phyloP scores from a whole-genome alignment of 2,329 filamentous ascomycete genomes.

The Claviceps africana region DNA sequence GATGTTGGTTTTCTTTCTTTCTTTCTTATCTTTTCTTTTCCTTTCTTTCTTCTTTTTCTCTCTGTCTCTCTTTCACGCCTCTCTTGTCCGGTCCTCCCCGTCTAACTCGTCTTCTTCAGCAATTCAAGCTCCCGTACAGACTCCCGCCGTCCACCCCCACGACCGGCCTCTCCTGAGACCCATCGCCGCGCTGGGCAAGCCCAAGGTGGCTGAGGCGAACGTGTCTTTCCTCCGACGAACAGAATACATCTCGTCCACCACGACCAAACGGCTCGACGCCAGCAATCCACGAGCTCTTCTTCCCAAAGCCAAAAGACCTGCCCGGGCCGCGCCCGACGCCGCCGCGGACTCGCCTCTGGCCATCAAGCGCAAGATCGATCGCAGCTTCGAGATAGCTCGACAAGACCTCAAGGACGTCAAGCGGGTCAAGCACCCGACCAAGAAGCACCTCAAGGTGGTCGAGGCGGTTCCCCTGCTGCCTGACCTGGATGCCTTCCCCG shows the following conservation, averaged over 20 bases:
- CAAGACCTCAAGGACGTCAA: constrained; percentile 38
- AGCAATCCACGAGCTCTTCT: constrained; percentile 27
- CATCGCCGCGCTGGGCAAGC: constrained; percentile 72
- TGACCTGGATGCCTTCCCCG: constrained; percentile 54
- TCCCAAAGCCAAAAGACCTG: constrained; percentile 18
- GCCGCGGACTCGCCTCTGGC: constrained; percentile 49
- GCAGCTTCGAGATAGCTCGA: constrained; percentile 42
- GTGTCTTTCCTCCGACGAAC: constrained; percentile 92
- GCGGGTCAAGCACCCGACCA: constrained; percentile 43
- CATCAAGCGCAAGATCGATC: constrained; percentile 55
- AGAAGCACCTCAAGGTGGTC: constrained; percentile 42
- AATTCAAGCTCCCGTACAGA: constrained; percentile 63
- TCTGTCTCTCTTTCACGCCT: background rate
- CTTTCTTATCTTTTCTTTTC: background rate
- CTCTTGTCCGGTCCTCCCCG: background rate
- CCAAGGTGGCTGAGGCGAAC: constrained; percentile 57
- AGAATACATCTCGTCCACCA: constrained; percentile 71
- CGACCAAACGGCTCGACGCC: constrained; percentile 33
- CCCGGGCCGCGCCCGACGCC: constrained; percentile 39
- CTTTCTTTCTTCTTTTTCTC: background rate
- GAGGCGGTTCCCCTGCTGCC: constrained; percentile 49
- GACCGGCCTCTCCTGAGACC: constrained; percentile 76
- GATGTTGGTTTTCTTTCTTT: constrained; percentile 43
- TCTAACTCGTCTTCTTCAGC: constrained; percentile 32
- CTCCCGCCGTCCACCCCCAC: constrained; percentile 62